phyloP scores from a whole-genome alignment of 768 basidiomycete species.

The Mycena floridula region DNA sequence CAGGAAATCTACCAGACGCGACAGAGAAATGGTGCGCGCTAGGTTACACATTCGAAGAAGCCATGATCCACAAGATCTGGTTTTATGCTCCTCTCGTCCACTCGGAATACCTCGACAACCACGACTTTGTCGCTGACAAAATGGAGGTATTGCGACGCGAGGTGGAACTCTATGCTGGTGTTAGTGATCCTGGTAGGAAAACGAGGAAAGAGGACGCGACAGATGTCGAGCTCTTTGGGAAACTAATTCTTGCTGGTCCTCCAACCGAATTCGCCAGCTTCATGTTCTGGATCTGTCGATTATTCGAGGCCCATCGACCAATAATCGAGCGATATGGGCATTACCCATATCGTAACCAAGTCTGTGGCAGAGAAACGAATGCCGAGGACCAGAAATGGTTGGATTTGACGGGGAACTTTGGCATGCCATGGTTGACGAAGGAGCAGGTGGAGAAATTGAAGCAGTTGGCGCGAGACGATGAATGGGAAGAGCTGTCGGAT shows the following conservation, averaged over 20 bases:
- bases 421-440: constrained; percentile 1
- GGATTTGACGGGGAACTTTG: background rate
- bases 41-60: constrained; percentile 8
- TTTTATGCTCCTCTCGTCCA: constrained; percentile 7
- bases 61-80: constrained; percentile 6
- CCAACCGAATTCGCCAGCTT: constrained; percentile 3
- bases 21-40: constrained; percentile 1
- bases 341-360: constrained; percentile 5
- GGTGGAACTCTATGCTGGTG: constrained; percentile 4
- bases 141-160: constrained; percentile 2
- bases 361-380: constrained; percentile 1
- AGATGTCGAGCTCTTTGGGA: background rate
- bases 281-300: constrained; percentile 3
- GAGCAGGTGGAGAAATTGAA: constrained; percentile 2
- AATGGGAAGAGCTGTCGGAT: constrained; percentile 2
- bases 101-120: constrained; percentile 3
- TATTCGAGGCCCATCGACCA: constrained; percentile 2
- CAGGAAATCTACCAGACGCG: constrained; percentile 3
- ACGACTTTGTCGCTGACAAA: background rate
- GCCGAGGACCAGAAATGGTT: constrained; percentile 2
- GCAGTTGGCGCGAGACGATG: background rate
- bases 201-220: constrained; percentile 1
- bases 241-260: background rate
- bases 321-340: constrained; percentile 2
- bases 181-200: constrained; percentile 3